A percentile compares a stretch with the other conserved stretches of the same genome.
phyloP scores from a whole-genome alignment of 352 stramenopile species.

The Pseudoperonospora humuli region DNA sequence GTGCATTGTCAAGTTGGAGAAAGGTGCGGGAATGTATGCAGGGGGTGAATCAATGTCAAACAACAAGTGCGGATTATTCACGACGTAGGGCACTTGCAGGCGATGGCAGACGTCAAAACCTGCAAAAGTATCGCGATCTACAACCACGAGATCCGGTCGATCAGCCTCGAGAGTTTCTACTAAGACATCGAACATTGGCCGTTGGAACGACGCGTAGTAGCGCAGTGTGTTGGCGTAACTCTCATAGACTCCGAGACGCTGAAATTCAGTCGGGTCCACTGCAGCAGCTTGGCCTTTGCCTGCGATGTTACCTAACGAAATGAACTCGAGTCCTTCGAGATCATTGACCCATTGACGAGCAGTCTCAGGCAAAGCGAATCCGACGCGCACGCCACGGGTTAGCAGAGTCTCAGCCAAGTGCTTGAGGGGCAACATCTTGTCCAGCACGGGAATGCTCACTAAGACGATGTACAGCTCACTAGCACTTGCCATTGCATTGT shows the following conservation, averaged over 20 bases:
- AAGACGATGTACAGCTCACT: slow-evolving; percentile 70
- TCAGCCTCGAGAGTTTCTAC: slow-evolving; percentile 58
- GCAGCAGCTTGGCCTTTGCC: slow-evolving; percentile 28
- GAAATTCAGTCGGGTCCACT: slow-evolving; percentile 25
- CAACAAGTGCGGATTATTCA: slow-evolving; percentile 76
- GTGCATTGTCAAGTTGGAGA: slow-evolving; percentile 77
- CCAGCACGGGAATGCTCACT: slow-evolving; percentile 76
- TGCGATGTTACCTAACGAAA: slow-evolving; percentile 59
- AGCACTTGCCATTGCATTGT: slow-evolving; percentile 1
- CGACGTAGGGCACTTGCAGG: slow-evolving; percentile 62
- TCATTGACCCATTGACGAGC: slow-evolving; percentile 74
- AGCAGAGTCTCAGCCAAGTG: slow-evolving; percentile 68
- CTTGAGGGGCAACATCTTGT: slow-evolving; percentile 78
- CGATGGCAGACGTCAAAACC: slow-evolving; percentile 60
- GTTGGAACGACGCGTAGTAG: slow-evolving; percentile 74
- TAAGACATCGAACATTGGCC: slow-evolving; percentile 59
- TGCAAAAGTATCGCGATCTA: slow-evolving; percentile 80
- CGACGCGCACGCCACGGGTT: slow-evolving; percentile 62
- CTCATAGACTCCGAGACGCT: slow-evolving; percentile 42
- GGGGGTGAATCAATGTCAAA: slow-evolving; percentile 82
- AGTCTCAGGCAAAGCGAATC: slow-evolving; percentile 75
- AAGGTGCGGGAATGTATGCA: slow-evolving; percentile 69
- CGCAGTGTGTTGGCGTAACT: slow-evolving; percentile 59
- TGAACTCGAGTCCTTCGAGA: slow-evolving; percentile 69
- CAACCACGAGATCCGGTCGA: slow-evolving; percentile 53